phyloP scores from a whole-genome alignment of 768 basidiomycete species.

The Tylopilus felleus region DNA sequence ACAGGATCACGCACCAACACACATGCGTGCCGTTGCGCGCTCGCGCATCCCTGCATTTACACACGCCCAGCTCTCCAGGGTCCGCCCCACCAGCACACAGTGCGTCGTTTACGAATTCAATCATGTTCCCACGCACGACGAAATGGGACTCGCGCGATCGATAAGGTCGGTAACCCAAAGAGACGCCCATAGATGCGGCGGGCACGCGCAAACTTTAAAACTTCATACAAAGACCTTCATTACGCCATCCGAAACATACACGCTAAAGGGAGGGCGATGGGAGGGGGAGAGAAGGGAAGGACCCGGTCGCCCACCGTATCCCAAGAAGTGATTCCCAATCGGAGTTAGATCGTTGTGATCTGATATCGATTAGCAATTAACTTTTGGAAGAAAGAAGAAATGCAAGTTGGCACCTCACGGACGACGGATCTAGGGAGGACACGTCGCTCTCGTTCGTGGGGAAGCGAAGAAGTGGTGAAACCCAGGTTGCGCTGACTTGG shows the following conservation, averaged over 20 bases:
- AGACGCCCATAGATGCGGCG: slow-evolving; percentile 2
- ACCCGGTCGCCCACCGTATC: background rate
- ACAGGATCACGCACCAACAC: background rate
- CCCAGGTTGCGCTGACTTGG: background rate
- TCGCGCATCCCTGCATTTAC: no score
- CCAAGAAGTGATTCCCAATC: background rate
- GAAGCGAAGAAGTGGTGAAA: background rate
- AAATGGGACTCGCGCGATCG: background rate
- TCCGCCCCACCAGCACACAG: background rate
- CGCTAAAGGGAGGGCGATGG: background rate
- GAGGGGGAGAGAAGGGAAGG: background rate
- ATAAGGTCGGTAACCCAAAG: background rate
- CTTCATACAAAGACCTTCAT: background rate
- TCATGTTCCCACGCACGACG: background rate
- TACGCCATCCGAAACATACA: background rate
- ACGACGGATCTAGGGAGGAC: slow-evolving; percentile 5
- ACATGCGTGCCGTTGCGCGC: background rate
- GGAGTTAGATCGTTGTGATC: slow-evolving; percentile 19
- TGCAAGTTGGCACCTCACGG: background rate
- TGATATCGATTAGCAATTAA: slow-evolving; percentile 17
- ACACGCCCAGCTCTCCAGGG: background rate
- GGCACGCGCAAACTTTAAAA: background rate
- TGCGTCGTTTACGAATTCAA: no score
- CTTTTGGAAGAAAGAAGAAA: background rate
- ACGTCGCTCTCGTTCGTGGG: background rate